A percentile compares a stretch with the other conserved stretches of the same genome.
Conservation (phyloP, 768 basidiomycete genomes). For the Ramaria sp. region DNA sequence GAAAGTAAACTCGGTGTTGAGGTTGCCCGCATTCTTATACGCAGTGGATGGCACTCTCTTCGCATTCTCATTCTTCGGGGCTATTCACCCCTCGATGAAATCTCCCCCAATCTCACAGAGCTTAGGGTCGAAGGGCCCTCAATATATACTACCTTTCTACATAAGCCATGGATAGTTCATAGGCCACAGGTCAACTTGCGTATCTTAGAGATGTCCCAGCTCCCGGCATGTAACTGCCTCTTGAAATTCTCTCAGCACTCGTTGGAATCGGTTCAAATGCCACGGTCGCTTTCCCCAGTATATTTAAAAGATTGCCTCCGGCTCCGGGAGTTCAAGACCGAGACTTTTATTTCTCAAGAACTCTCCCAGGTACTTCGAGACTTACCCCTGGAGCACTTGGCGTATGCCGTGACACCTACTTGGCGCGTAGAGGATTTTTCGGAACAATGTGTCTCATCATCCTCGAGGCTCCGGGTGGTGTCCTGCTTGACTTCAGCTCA, state of each 20-base stretch:
- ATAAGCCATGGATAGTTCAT: not conserved
- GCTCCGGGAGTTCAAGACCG: not conserved
- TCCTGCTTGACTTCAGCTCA: not conserved
- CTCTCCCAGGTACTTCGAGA: not conserved
- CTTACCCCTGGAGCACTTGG: not conserved
- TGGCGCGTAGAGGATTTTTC: not conserved
- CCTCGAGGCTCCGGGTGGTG: not conserved
- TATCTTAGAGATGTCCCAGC: not conserved
- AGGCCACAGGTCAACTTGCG: not conserved
- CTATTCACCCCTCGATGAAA: not conserved
- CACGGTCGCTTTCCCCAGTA: not conserved
- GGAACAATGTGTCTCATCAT: not conserved
- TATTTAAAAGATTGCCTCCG: not conserved
- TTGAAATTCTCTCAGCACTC: not conserved
- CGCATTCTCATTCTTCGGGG: not conserved
- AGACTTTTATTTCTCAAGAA: not conserved
- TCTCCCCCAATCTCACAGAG: not conserved
- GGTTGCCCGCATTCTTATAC: not conserved
- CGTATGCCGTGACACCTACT: not conserved
- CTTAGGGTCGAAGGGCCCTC: not conserved
- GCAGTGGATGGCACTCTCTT: not conserved
- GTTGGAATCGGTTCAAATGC: not conserved
- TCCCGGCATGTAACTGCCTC: not conserved
- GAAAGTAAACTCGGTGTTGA: not conserved
- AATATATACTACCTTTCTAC: not conserved